A percentile compares a stretch with the other conserved stretches of the same genome.
phyloP scores from a whole-genome alignment of 495 filamentous ascomycete species.

The Neurospora sp. region DNA sequence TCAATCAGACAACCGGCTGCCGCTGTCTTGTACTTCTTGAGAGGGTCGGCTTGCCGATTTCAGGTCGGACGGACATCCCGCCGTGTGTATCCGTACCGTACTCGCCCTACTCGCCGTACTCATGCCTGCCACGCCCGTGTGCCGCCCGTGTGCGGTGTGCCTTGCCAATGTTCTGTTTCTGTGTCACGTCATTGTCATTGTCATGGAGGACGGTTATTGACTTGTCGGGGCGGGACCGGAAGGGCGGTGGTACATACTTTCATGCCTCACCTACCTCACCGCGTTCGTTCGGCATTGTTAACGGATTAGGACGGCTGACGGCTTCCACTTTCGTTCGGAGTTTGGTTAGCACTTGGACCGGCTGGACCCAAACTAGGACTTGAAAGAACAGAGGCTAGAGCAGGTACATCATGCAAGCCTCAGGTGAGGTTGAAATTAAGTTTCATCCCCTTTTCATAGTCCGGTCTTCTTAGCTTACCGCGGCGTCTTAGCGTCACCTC shows the following conservation, averaged over 20 bases:
- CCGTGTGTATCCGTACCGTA: background rate
- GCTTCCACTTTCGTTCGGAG: background rate
- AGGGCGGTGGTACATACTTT: background rate
- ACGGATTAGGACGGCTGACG: background rate
- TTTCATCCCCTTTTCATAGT: background rate
- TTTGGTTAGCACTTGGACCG: background rate
- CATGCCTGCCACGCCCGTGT: background rate
- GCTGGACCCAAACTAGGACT: background rate
- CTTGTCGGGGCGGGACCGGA: background rate
- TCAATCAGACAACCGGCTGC: background rate
- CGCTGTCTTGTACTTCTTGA: background rate
- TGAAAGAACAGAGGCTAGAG: background rate
- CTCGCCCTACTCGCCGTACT: background rate
- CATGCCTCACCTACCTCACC: background rate
- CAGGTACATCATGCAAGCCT: background rate
- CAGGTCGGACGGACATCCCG: background rate
- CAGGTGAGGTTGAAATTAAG: background rate
- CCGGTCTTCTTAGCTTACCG: background rate
- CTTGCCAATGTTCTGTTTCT: background rate
- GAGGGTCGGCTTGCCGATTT: background rate
- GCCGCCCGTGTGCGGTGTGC: background rate
- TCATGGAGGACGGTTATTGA: background rate
- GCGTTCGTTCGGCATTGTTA: background rate
- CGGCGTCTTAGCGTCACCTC: background rate
- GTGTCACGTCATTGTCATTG: background rate